Percentiles rank a stretch among this genome's conserved stretches.
Evolutionary conservation across 2,329 filamentous ascomycete species (phyloP).

Genomic region (Arthrobotrys sinensis): DNA sequence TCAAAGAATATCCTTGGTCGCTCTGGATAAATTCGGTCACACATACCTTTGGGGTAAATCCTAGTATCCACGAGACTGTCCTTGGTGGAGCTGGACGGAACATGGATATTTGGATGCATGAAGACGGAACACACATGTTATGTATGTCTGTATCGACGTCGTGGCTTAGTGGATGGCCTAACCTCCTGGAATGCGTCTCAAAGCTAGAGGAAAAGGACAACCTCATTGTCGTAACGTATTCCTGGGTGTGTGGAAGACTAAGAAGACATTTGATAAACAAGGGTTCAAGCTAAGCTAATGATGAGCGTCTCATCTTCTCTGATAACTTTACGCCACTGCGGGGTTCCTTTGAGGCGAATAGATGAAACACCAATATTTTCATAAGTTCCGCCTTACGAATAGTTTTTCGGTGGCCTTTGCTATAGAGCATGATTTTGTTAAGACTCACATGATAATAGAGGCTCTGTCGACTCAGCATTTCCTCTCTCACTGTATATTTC

Average conservation of each 20-base stretch:
- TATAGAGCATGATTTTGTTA: neutral
- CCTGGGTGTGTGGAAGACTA: neutral
- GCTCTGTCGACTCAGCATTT: neutral
- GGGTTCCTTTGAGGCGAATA: conserved; percentile 46
- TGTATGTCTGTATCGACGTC: neutral
- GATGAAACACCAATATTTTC: conserved; percentile 43
- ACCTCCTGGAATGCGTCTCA: conserved; percentile 11
- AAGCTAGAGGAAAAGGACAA: neutral
- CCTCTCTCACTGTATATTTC: neutral
- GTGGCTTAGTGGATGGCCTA: conserved; percentile 18
- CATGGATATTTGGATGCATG: conserved; percentile 31
- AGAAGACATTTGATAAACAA: neutral
- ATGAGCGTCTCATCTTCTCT: conserved; percentile 37
- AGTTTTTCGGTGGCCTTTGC: neutral
- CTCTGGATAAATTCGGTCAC: conserved; percentile 49
- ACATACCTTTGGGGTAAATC: conserved; percentile 31
- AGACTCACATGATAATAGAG: neutral
- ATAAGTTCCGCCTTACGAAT: conserved; percentile 9
- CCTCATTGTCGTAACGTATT: conserved; percentile 2
- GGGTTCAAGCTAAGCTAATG: conserved; percentile 22
- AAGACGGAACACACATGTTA: conserved; percentile 18
- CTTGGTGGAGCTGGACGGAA: conserved; percentile 35
- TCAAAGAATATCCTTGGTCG: conserved; percentile 42
- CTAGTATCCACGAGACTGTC: conserved; percentile 21
- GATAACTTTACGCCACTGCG: conserved; percentile 50